These are phyloP conservation scores for Xylaria curta DNA, from an alignment of 495 filamentous ascomycete species.

Conservation along the genomic window DNA sequence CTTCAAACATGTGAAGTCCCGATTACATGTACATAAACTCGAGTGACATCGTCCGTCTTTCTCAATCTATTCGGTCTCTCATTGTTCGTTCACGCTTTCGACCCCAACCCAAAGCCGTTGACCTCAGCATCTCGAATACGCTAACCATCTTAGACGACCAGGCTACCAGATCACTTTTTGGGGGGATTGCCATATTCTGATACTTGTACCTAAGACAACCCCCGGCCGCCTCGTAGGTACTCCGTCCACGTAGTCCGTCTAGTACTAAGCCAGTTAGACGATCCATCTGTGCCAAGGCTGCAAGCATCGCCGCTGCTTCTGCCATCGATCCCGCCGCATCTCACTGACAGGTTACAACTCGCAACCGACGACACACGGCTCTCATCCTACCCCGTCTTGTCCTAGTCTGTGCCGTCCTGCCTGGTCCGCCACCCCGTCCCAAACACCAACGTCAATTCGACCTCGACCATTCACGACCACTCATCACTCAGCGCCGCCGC, in stretches of 20 bases:
- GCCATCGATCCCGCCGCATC: constrained; percentile 28
- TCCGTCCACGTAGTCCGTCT: constrained; percentile 25
- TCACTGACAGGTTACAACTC: constrained; percentile 8
- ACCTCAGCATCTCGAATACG: neutral
- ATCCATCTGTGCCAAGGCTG: constrained; percentile 36
- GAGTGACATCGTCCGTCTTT: neutral
- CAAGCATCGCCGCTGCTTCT: constrained; percentile 24
- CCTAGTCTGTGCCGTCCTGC: constrained; percentile 1
- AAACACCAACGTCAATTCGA: constrained; percentile 15
- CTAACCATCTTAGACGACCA: constrained; percentile 1
- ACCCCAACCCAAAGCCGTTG: neutral
- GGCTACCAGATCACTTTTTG: neutral
- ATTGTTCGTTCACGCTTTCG: neutral
- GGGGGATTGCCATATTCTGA: neutral
- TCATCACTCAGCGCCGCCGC: constrained; percentile 6
- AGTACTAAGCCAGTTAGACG: constrained; percentile 40
- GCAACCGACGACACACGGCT: constrained; percentile 16
- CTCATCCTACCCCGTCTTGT: constrained; percentile 6
- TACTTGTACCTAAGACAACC: constrained; percentile 1
- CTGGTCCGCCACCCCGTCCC: neutral
- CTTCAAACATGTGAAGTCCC: neutral
- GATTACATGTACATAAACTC: neutral
- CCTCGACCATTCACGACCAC: constrained; percentile 1
- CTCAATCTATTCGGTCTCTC: neutral
- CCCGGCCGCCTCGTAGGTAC: constrained; percentile 15